Base-by-base conservation (phyloP, 2,329 filamentous ascomycete genomes). In the Diaporthe vaccinii region DNA sequence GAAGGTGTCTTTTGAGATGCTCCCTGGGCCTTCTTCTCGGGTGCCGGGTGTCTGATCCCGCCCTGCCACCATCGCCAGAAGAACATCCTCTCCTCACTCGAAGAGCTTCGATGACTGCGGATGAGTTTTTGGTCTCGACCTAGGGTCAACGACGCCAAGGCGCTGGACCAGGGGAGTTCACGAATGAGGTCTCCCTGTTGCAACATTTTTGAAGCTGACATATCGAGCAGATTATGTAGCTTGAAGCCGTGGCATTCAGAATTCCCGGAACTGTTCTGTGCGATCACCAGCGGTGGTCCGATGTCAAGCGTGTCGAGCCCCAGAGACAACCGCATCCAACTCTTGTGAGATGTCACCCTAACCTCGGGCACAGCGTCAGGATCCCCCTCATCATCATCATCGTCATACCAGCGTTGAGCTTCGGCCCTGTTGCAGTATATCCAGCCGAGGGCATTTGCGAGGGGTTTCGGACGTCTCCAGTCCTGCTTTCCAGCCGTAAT, bases 61-160 rank as follows among this genome's bases (percentile, higher is more conserved):
- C 57, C 25, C 12, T 65, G 55, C 71, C 71, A 76, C 22, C 51
- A 74, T 41, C 73, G 73, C 67, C 58, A 75, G 51, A 76, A 76
- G 34, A 69, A 61, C 3, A 75, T 53, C 9, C 34, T 53, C 34
- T 28, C 4, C 74, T 36, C 5, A 9, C 17, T 12, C 17, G 28
- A 7, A 9, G n/a, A 10, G 22, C 12, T 12, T 36, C 17, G 20
- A 12, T 31, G 39, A 4, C 17, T 34, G 15, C 34, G 51, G 22
- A 57, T 31, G 9, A 49, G 10, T 6, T 39, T 6, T n/a, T 8
- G 9, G n/a, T 72, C 73, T 28, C 1, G 12, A 15, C 75, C 75
- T 20, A 76, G 34, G 22, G 44, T 44, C 68, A 76, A 17, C 28
- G 75, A 72, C 28, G 61, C 75, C 20, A 76, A 34, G 17, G 73